These are phyloP conservation scores for Hemisphaericaspora lyxosophila DNA, from an alignment of 1,139 yeast species.

Conservation along the genomic window DNA sequence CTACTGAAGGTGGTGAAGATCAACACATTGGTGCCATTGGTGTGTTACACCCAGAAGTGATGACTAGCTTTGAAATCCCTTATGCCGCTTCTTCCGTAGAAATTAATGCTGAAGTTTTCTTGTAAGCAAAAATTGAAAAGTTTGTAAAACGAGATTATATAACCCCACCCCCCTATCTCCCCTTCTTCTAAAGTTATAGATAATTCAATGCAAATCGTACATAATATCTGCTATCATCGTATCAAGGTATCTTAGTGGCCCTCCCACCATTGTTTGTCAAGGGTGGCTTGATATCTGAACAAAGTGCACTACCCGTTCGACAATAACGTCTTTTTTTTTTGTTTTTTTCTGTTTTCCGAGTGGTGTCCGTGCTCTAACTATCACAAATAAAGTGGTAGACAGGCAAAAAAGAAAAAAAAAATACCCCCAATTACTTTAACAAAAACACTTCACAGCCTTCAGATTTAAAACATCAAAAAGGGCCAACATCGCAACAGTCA, in stretches of 20 bases:
- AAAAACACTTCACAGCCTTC: too few relatives aligned
- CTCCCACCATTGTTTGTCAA: not conserved
- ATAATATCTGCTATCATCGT: too few relatives aligned
- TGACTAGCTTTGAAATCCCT: constrained; percentile 84
- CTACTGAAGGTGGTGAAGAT: constrained; percentile 54
- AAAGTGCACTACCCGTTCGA: not conserved
- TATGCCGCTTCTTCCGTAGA: constrained; percentile 92
- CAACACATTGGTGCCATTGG: constrained; percentile 81
- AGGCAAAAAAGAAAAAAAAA: too few relatives aligned
- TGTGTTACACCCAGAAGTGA: constrained; percentile 93
- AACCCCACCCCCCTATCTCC: too few relatives aligned
- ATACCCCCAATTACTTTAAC: too few relatives aligned
- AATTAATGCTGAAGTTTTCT: constrained; percentile 81
- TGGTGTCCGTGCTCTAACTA: too few relatives aligned
- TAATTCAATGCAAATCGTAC: not conserved
- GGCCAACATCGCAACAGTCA: too few relatives aligned
- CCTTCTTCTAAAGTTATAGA: not conserved
- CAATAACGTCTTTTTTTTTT: too few relatives aligned
- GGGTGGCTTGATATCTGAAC: not conserved
- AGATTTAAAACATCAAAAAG: too few relatives aligned
- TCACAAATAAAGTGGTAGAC: too few relatives aligned
- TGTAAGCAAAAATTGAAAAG: constrained; percentile 23
- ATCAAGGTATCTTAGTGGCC: too few relatives aligned
- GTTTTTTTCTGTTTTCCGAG: not conserved
- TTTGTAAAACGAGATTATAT: too few relatives aligned